phyloP scores from a whole-genome alignment of 441 rosid genomes.

The Macaranga tanarius region DNA sequence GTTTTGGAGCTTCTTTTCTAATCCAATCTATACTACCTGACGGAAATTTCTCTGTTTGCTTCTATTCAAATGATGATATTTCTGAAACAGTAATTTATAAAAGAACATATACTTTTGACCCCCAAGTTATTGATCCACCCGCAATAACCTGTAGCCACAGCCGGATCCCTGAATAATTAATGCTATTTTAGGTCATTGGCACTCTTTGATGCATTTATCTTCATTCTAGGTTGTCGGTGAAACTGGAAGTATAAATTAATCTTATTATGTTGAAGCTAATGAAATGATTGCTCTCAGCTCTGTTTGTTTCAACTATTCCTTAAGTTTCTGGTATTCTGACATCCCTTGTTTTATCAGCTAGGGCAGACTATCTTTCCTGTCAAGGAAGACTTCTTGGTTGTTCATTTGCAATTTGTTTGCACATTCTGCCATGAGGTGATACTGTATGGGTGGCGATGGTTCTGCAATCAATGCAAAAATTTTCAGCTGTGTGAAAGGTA shows the following conservation, averaged over 20 bases:
- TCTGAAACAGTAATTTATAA: background rate
- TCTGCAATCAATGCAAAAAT: conserved; percentile 53
- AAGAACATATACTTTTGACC: background rate
- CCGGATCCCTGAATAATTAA: no score
- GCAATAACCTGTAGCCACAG: no score
- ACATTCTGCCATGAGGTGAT: conserved; percentile 48
- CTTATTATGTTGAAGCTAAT: background rate
- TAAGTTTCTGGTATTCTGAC: conserved; percentile 15
- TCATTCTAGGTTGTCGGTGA: background rate
- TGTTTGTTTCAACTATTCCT: background rate
- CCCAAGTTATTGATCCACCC: no score
- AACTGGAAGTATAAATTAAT: background rate
- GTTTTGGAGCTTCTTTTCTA: background rate
- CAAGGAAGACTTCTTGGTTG: conserved; percentile 62
- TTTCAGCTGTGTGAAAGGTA: conserved; percentile 66
- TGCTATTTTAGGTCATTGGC: background rate
- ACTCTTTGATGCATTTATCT: background rate
- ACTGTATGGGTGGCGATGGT: conserved; percentile 57
- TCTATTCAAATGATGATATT: background rate
- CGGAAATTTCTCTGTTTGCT: background rate
- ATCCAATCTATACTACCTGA: background rate
- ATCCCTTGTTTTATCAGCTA: conserved; percentile 39
- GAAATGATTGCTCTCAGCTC: background rate
- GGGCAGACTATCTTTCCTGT: conserved; percentile 40
- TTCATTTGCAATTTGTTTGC: conserved; percentile 59